Base-by-base conservation (phyloP, 805 yeast species). In the Zygoascus tannicola region DNA sequence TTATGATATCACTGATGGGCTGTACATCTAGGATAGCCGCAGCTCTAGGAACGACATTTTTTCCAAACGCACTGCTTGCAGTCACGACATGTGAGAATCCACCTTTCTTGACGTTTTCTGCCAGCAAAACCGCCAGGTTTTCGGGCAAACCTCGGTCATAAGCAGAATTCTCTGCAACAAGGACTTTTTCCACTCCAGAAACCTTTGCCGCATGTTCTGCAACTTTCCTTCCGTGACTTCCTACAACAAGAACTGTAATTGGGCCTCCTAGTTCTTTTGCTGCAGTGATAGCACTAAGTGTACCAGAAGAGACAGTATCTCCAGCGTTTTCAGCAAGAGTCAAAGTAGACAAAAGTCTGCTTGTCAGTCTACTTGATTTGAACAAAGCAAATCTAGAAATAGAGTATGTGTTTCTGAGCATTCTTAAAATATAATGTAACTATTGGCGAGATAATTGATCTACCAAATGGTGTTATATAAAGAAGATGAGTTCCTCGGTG, bases 11-110 rank as follows among this genome's bases (percentile, higher is more conserved):
- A 22, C 90, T 78, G 41, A 92, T 66, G 22, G 96, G 97, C 67
- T 90, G 97, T 19, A 76, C 73, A 57, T 90, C 94, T 40, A 90
- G 66, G 45, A 82, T 57, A 1, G 96, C 96, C 28, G 85, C 94
- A 19, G 83, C 71, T 52, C 97, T 74, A 33, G 98, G 97, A 39
- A 92, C 66, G 26, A 88, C 67, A 48, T 81, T 81, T 63, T 88
- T 87, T 41, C 97, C 96, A 19, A 81, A 80, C 1, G 95, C 78
- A n/a, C 94, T 79, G 33, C 90, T 84, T 3, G 94, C 76, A 10
- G 81, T 76, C 16, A 90, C 67, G 46, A 92, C 79, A 61, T 87
- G 94, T 14, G 83, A 75, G 64, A 69, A 73, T 22, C 67, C 72
- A 20, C 57, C 63, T 35, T 48, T 43, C 50, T 68, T 64, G 41